Conservation (phyloP, 257 asterid genomes). For the Penstemon barbatus region DNA sequence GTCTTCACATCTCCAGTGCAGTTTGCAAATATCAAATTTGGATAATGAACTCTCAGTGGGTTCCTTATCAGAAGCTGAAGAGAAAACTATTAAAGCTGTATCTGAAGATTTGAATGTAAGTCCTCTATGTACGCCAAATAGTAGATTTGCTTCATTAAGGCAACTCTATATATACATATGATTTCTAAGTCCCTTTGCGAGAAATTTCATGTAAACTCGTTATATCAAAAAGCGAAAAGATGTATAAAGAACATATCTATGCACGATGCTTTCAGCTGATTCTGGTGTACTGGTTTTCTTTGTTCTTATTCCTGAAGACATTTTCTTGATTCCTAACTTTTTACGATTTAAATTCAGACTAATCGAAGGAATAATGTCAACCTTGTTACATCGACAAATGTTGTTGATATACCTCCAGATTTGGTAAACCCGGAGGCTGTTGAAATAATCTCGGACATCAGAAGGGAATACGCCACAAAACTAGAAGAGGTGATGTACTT, state of each 20-base stretch:
- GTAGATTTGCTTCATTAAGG: constrained; percentile 13
- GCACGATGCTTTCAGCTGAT: too few species aligned
- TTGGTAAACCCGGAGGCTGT: constrained; percentile 48
- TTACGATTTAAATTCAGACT: constrained; percentile 41
- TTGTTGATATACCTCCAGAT: constrained; percentile 48
- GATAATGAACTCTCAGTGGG: constrained; percentile 62
- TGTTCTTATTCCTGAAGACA: constrained; percentile 19
- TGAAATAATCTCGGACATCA: constrained; percentile 60
- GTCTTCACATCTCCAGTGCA: constrained; percentile 45
- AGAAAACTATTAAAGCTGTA: constrained; percentile 56
- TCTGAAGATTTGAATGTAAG: constrained; percentile 59
- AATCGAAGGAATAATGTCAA: constrained; percentile 47
- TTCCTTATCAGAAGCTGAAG: constrained; percentile 84
- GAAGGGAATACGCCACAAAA: constrained; percentile 69
- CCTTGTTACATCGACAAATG: constrained; percentile 32
- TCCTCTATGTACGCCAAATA: constrained; percentile 1
- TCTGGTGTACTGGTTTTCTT: neutral
- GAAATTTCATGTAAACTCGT: too few species aligned
- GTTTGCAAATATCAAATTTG: constrained; percentile 55
- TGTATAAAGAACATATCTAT: too few species aligned
- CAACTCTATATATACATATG: too few species aligned
- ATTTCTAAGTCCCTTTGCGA: too few species aligned
- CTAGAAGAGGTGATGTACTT: constrained; percentile 62
- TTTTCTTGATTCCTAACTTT: constrained; percentile 22
- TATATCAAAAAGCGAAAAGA: too few species aligned